phyloP scores from a whole-genome alignment of 495 filamentous ascomycete genomes.

The Bacidia gigantensis region DNA sequence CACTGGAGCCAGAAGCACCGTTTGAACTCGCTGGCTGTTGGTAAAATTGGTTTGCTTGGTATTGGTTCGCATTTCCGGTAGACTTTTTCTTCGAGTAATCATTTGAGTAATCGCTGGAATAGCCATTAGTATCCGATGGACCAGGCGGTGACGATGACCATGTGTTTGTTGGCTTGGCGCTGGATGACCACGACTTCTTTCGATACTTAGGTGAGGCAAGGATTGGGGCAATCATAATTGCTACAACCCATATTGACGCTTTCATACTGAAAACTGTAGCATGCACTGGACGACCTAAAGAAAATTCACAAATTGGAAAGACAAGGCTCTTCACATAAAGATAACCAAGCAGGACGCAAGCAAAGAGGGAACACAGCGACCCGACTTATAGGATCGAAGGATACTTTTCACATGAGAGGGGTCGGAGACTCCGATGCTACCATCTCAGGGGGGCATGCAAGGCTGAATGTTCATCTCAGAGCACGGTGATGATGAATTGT shows the following conservation, averaged over 20 bases:
- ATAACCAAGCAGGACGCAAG: too few species aligned
- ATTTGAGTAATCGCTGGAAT: not conserved
- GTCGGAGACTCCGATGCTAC: too few species aligned
- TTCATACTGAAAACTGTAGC: not conserved
- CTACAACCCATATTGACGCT: not conserved
- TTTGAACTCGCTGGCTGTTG: not conserved
- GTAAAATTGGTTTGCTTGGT: not conserved
- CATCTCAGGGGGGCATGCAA: not conserved
- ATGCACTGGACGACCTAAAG: not conserved
- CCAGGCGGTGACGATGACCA: not conserved
- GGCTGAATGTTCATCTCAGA: not conserved
- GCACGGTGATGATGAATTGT: not conserved
- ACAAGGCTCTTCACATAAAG: too few species aligned
- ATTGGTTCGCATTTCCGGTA: not conserved
- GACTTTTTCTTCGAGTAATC: not conserved
- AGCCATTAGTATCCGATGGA: not conserved
- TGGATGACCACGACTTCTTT: not conserved
- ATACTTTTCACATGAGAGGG: too few species aligned
- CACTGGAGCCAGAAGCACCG: not conserved
- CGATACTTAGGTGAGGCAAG: not conserved
- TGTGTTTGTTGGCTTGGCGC: not conserved
- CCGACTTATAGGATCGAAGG: too few species aligned
- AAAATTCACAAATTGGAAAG: not conserved
- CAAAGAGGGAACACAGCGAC: too few species aligned
- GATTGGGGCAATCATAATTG: not conserved